A percentile compares a stretch with the other conserved stretches of the same genome.
These are phyloP conservation scores for Meira nashicola DNA, from an alignment of 1,284 basidiomycete species.

Conservation along the genomic window DNA sequence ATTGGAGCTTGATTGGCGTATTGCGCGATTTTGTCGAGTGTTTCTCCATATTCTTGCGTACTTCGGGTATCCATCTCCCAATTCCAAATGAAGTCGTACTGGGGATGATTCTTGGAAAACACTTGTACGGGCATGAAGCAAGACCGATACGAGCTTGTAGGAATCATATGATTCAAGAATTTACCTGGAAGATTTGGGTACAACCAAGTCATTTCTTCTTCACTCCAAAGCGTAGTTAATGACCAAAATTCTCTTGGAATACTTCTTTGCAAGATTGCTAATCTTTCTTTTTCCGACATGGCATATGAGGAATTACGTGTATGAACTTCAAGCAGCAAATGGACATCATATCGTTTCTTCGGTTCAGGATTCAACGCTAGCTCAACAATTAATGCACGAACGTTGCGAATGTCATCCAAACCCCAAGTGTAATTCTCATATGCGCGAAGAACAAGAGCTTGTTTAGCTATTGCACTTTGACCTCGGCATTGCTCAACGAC, in stretches of 20 bases:
- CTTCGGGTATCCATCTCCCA: constrained; percentile 52
- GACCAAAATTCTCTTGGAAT: constrained; percentile 52
- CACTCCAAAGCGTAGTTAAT: constrained; percentile 50
- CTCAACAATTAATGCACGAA: constrained; percentile 50
- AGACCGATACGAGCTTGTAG: constrained; percentile 44
- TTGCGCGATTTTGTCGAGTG: constrained; percentile 19
- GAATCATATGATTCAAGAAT: constrained; percentile 49
- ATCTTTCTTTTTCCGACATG: constrained; percentile 47
- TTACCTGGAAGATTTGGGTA: constrained; percentile 46
- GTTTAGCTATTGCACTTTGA: too few relatives aligned
- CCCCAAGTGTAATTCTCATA: constrained; percentile 50
- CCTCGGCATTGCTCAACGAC: too few relatives aligned
- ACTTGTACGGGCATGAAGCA: constrained; percentile 51
- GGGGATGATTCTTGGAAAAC: constrained; percentile 49
- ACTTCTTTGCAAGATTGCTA: constrained; percentile 41
- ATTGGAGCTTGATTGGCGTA: constrained; percentile 15
- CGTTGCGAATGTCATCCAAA: constrained; percentile 49
- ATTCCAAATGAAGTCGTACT: constrained; percentile 51
- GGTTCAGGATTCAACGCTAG: constrained; percentile 48
- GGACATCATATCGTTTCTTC: constrained; percentile 45
- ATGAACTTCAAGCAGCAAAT: constrained; percentile 49
- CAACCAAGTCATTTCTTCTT: constrained; percentile 47
- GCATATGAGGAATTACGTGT: constrained; percentile 38
- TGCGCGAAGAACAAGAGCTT: constrained; percentile 38
- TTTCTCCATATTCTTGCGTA: constrained; percentile 47